A percentile compares a stretch with the other conserved stretches of the same genome.
phyloP scores from a whole-genome alignment of 768 basidiomycete species.

The Serendipita vermifera region DNA sequence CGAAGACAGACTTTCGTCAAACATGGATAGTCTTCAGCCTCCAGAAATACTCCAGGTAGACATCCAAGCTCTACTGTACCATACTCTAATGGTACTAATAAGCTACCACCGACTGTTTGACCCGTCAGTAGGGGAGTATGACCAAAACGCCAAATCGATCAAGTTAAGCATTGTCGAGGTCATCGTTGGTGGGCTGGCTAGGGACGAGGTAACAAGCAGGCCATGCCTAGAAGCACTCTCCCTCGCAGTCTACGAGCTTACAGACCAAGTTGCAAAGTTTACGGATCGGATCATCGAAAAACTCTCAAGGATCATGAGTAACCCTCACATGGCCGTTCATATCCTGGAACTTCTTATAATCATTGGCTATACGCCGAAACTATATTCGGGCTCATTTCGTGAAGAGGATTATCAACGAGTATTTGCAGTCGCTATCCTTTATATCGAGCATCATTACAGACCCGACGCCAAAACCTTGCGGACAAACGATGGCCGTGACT shows the following conservation, averaged over 20 bases:
- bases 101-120: slow-evolving; percentile 77
- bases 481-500: slow-evolving; percentile 38
- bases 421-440: slow-evolving; percentile 86
- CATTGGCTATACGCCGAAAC: slow-evolving; percentile 60
- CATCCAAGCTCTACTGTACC: slow-evolving; percentile 77
- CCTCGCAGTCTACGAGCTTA: slow-evolving; percentile 76
- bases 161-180: slow-evolving; percentile 45
- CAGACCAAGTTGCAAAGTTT: slow-evolving; percentile 63
- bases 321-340: slow-evolving; percentile 86
- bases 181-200: slow-evolving; percentile 45
- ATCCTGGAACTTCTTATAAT: slow-evolving; percentile 86
- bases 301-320: slow-evolving; percentile 88
- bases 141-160: slow-evolving; percentile 41
- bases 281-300: slow-evolving; percentile 73
- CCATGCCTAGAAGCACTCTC: slow-evolving; percentile 84
- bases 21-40: slow-evolving; percentile 45
- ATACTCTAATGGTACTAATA: slow-evolving; percentile 75
- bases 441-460: slow-evolving; percentile 80
- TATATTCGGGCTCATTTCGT: slow-evolving; percentile 76
- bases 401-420: slow-evolving; percentile 85
- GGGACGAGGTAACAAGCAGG: slow-evolving; percentile 32
- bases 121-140: slow-evolving; percentile 14
- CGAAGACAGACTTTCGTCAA: slow-evolving; percentile 41
- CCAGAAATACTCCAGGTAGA: slow-evolving; percentile 49
- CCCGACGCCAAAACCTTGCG: slow-evolving; percentile 26